Evolutionary conservation across 495 filamentous ascomycete genomes (phyloP).

Genomic region (Pseudomonodictys pantanalensis): DNA sequence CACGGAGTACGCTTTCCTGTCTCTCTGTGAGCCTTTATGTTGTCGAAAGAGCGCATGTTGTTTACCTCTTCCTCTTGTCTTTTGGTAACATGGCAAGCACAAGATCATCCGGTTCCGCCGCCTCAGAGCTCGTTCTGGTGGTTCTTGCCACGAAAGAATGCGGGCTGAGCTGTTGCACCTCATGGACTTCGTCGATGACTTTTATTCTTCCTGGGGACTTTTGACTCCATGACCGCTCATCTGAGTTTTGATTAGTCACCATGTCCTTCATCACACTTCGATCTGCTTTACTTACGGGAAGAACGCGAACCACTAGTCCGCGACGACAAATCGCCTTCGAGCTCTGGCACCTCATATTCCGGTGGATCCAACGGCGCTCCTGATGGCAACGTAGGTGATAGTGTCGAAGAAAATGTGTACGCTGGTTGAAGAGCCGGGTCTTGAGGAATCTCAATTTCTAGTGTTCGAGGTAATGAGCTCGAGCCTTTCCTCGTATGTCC

Average conservation of each 20-base stretch:
- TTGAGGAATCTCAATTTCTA: slow-evolving; percentile 2
- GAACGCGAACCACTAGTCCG: slow-evolving; percentile 11
- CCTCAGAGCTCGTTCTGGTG: slow-evolving; percentile 18
- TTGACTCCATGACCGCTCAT: slow-evolving; percentile 12
- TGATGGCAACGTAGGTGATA: slow-evolving; percentile 25
- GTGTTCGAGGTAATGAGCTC: slow-evolving; percentile 1
- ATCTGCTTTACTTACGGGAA: slow-evolving; percentile 15
- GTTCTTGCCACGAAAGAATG: slow-evolving; percentile 22
- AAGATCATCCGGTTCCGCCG: neutral
- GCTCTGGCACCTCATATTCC: slow-evolving; percentile 21
- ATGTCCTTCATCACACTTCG: neutral
- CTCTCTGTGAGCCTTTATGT: neutral
- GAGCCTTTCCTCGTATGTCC: slow-evolving; percentile 2
- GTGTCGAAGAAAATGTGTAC: slow-evolving; percentile 20
- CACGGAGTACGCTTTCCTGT: slow-evolving; percentile 19
- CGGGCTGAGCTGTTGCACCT: slow-evolving; percentile 28
- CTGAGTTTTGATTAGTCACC: slow-evolving; percentile 6
- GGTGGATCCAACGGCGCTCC: slow-evolving; percentile 27
- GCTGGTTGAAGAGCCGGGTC: slow-evolving; percentile 27
- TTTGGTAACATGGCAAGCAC: neutral
- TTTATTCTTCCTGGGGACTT: slow-evolving; percentile 11
- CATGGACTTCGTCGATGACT: slow-evolving; percentile 26
- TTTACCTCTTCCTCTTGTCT: slow-evolving; percentile 8
- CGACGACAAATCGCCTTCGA: slow-evolving; percentile 16
- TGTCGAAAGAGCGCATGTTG: neutral